Evolutionary conservation across 1,284 basidiomycete species (phyloP), one percentile per base, ranked within the genome.

Genomic region (Ganoderma meredithae): DNA sequence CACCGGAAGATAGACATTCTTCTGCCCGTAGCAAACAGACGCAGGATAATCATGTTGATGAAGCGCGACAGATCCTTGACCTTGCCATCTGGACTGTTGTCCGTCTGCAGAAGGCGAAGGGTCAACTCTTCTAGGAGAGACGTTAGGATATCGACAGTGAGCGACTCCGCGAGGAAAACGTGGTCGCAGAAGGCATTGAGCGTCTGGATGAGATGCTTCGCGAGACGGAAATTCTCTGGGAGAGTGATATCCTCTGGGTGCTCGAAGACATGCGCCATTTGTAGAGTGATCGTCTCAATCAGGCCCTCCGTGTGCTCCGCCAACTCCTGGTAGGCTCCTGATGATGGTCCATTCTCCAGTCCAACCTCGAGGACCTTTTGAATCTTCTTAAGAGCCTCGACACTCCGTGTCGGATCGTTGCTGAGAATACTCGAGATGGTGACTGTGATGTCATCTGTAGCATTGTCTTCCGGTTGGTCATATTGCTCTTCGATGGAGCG

Each of bases 31-130:
- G 95, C 93, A 81, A 99, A 97, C 63, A 97, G 81, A 39, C 97
- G 91, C 64, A 99, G 85, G 68, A 99, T 94, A 68, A 99, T 97
- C 91, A 98, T 97, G 81, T 99, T 99, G 81, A 99, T 95, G 80
- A 98, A 98, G 68, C 95, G 91, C 25, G 96, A 96, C 73, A 98
- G 79, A 79, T 98, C 93, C 79, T 96, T 94, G 67, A 95, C 86
- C 74, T 93, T 89, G 76, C 85, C 87, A 64, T 91, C 84, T 25
- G 81, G 80, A 71, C 90, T 94, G 74, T 96, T 95, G 75, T 98
- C 96, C 55, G 96, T 96, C 77, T 97, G 94, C 53, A 98, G 86
- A 44, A 99, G 85, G 31, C 97, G 90, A 65, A 95, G 82, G 0
- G 96, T 97, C 69, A 99, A 82, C 79, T 97, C 95, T 75, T 95